phyloP scores from a whole-genome alignment of 1,284 basidiomycete genomes.

The Paramarasmius palmivorus region DNA sequence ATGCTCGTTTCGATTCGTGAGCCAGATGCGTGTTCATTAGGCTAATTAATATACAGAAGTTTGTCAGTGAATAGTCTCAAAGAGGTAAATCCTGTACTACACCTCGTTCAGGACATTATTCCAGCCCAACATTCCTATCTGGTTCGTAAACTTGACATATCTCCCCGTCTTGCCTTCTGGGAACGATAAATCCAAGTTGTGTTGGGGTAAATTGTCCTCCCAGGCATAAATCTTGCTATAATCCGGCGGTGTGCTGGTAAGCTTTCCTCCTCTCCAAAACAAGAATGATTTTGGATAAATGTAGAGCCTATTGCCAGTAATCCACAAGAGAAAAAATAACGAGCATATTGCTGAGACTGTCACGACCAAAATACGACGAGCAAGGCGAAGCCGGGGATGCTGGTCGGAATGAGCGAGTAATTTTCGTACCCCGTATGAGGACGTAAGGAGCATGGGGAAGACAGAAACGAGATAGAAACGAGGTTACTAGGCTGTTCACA shows the following conservation, averaged over 20 bases:
- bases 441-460: not conserved
- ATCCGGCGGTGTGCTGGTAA: not conserved
- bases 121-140: constrained; percentile 41
- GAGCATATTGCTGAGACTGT: not conserved
- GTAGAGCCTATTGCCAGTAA: not conserved
- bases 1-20: constrained; percentile 43
- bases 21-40: constrained; percentile 48
- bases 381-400: not conserved
- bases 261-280: not conserved
- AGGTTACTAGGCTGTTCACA: too few species aligned
- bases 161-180: constrained; percentile 44
- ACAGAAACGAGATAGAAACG: too few species aligned
- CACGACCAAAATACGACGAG: not conserved
- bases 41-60: constrained; percentile 19
- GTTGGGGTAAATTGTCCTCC: constrained; percentile 43
- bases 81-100: constrained; percentile 24
- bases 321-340: not conserved
- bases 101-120: constrained; percentile 47
- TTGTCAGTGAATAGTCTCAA: not conserved
- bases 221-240: constrained; percentile 17
- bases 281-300: not conserved
- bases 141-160: constrained; percentile 44
- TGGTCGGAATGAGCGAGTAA: not conserved
- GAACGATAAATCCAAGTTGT: constrained; percentile 38
- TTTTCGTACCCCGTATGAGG: not conserved